These are phyloP conservation scores for Neonectria ditissima DNA, from an alignment of 2,329 filamentous ascomycete genomes.

Conservation along the genomic window DNA sequence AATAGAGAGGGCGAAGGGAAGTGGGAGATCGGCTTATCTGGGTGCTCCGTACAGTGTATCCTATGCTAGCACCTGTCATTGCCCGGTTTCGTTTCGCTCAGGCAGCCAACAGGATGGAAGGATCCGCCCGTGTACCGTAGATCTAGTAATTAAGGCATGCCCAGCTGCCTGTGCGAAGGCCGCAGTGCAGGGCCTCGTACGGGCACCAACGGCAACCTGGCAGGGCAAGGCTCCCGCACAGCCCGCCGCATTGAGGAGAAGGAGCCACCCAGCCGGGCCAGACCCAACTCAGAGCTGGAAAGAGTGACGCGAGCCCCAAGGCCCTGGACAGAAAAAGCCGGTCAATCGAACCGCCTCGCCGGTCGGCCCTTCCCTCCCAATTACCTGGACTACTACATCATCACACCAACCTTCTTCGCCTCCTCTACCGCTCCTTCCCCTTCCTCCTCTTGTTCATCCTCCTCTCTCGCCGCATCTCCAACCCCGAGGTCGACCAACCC, in stretches of 20 bases:
- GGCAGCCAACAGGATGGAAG: neutral
- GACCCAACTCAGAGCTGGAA: neutral
- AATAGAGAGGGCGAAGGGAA: neutral
- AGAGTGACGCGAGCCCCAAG: neutral
- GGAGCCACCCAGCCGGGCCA: neutral
- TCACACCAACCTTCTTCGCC: neutral
- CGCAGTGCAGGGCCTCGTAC: neutral
- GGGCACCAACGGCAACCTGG: neutral
- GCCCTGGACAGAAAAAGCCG: slow-evolving; percentile 4
- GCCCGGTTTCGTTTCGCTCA: neutral
- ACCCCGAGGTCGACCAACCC: neutral
- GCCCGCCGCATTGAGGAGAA: slow-evolving; percentile 2
- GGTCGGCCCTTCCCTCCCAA: neutral
- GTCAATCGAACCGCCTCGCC: neutral
- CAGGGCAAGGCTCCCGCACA: neutral
- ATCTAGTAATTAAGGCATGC: neutral
- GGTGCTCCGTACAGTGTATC: neutral
- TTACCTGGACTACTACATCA: slow-evolving; percentile 4
- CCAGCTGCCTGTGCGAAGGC: neutral
- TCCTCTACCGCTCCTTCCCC: neutral
- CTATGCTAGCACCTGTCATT: neutral
- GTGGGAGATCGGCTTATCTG: neutral
- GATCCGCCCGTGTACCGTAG: neutral
- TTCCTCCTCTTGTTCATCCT: neutral
- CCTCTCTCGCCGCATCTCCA: neutral